Evolutionary conservation across 768 basidiomycete species (phyloP), one percentile per base, ranked within the genome.

Genomic region (Leccinellum rugosiceps): DNA sequence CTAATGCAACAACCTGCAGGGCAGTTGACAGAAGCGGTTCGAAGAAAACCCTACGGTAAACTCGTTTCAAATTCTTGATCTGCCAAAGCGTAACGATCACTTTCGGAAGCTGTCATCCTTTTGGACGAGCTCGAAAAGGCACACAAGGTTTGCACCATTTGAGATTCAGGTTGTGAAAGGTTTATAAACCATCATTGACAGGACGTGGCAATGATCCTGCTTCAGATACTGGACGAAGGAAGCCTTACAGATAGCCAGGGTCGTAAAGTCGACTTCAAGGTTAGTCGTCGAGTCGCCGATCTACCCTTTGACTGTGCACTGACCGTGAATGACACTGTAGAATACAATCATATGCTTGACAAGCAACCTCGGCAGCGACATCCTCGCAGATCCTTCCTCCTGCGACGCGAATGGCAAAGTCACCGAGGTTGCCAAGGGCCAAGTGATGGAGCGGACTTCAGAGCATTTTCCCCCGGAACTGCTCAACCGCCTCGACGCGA

Each of bases 341-440:
- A 97, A 95, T 71, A 94, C 94, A 1, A 94, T 95, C 66, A 87
- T 97, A 66, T 92, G 91, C 68, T 74, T 94, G 28, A 95, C 94
- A 2, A 90, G 89, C 65, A 96, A 96, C 63, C 81, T 96, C 25
- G 94, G 90, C 7, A 84, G 85, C 52, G 84, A 90, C 65, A 85
- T 92, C 55, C 83, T 95, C 23, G 88, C 87, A 1, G 83, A 87
- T 60, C 71, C 80, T 5, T 77, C 83, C 1, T 83, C 91, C 2
- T 85, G 82, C 50, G 78, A 84, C 55, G 73, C 69, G 21, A 73
- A 84, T n/a, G 92, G 92, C 4, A 68, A 80, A 3, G 82, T 94
- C 26, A 87, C 83, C 0, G 67, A 77, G 0, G 76, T 80, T 50
- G 87, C 92, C 17, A 81, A 79, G 53, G 66, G 79, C 3, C 80